Percentiles rank a stretch among this genome's conserved stretches.
These are phyloP conservation scores for Scheffersomyces titani DNA, from an alignment of 1,139 yeast genomes.

Conservation along the genomic window DNA sequence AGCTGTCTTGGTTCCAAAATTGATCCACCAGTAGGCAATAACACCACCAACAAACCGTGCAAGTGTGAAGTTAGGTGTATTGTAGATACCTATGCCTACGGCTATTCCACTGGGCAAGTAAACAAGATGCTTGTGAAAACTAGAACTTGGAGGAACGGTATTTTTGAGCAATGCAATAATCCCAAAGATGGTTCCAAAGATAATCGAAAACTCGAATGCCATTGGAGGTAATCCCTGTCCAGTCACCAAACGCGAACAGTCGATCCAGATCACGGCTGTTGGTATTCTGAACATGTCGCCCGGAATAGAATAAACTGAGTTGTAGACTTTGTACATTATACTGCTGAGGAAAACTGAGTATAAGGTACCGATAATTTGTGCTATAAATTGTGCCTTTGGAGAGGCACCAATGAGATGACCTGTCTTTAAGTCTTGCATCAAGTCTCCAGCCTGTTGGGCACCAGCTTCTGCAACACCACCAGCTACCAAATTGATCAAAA, in stretches of 20 bases:
- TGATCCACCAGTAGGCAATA: slow-evolving; percentile 64
- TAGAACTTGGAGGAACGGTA: slow-evolving; percentile 39
- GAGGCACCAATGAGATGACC: slow-evolving; percentile 92
- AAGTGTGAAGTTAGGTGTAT: slow-evolving; percentile 88
- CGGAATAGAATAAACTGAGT: slow-evolving; percentile 80
- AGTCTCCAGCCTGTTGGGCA: slow-evolving; percentile 97
- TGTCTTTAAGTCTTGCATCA: slow-evolving; percentile 95
- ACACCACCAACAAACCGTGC: slow-evolving; percentile 92
- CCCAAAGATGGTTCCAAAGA: slow-evolving; percentile 71
- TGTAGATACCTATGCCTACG: slow-evolving; percentile 94
- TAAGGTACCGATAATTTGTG: slow-evolving; percentile 83
- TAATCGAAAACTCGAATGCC: slow-evolving; percentile 64
- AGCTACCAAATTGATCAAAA: slow-evolving; percentile 82
- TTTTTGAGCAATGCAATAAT: slow-evolving; percentile 67
- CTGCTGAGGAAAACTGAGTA: slow-evolving; percentile 83
- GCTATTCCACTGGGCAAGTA: slow-evolving; percentile 94
- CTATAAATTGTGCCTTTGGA: slow-evolving; percentile 87
- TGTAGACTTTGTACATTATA: slow-evolving; percentile 79
- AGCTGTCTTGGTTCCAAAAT: slow-evolving; percentile 23
- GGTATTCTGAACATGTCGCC: slow-evolving; percentile 81
- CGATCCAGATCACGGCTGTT: slow-evolving; percentile 95
- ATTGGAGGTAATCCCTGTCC: slow-evolving; percentile 88
- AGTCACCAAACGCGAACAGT: slow-evolving; percentile 88
- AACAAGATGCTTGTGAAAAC: slow-evolving; percentile 43
- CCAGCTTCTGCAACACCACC: slow-evolving; percentile 99